These are phyloP conservation scores for Hyphopichia pseudoburtonii DNA, from an alignment of 1,139 yeast genomes.

Conservation along the genomic window DNA sequence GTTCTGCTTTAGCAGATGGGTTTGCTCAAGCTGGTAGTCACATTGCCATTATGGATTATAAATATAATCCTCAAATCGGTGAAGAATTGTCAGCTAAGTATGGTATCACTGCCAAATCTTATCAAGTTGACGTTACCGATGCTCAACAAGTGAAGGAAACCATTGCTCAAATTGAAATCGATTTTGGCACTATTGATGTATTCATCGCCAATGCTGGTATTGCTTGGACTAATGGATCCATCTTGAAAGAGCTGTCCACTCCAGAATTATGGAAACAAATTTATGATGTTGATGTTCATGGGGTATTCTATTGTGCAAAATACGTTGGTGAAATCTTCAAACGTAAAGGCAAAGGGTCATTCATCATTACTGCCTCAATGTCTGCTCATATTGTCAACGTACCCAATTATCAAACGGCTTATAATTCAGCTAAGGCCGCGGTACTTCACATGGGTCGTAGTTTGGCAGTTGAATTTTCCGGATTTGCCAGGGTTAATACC, in stretches of 20 bases:
- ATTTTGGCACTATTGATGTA: constrained; percentile 46
- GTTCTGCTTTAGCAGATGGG: constrained; percentile 44
- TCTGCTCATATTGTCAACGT: constrained; percentile 65
- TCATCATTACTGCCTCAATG: constrained; percentile 63
- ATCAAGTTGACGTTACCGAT: constrained; percentile 42
- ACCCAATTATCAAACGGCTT: constrained; percentile 63
- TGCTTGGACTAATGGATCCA: constrained; percentile 42
- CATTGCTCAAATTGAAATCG: constrained; percentile 29
- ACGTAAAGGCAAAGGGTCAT: constrained; percentile 45
- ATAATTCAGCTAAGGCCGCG: constrained; percentile 49
- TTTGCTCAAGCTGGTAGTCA: constrained; percentile 47
- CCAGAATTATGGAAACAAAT: constrained; percentile 49
- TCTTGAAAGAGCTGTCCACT: constrained; percentile 37
- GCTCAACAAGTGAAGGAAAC: constrained; percentile 36
- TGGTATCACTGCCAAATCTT: constrained; percentile 33
- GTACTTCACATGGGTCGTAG: constrained; percentile 31
- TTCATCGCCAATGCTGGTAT: constrained; percentile 57
- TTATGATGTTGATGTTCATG: constrained; percentile 44
- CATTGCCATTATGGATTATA: constrained; percentile 46
- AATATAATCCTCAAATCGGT: constrained; percentile 30
- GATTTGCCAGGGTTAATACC: constrained; percentile 33
- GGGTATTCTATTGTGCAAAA: constrained; percentile 47
- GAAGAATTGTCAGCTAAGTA: constrained; percentile 26
- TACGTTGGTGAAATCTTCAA: constrained; percentile 40
- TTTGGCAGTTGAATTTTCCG: constrained; percentile 32